These are phyloP conservation scores for Raffaelea ambrosiae DNA, from an alignment of 2,329 filamentous ascomycete species.

Conservation along the genomic window DNA sequence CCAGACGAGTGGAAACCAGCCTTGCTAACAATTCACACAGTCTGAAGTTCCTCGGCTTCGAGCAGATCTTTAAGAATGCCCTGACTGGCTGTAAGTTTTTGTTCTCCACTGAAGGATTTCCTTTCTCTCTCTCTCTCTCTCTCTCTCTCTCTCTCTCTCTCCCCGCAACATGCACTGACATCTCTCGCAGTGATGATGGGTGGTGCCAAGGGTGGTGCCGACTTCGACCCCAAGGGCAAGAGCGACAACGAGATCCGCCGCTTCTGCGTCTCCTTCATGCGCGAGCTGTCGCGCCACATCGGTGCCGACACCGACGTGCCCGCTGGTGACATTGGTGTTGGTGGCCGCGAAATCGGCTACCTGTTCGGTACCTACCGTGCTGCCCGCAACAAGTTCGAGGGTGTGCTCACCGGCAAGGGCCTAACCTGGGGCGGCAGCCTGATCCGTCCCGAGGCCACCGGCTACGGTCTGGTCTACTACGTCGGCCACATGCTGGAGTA, in stretches of 20 bases:
- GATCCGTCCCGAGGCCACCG: constrained; percentile 92
- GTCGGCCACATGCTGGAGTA: constrained; percentile 93
- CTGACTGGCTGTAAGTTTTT: constrained; percentile 72
- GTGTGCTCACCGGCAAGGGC: constrained; percentile 93
- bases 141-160: too few relatives aligned
- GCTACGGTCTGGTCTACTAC: constrained; percentile 95
- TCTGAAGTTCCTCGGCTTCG: constrained; percentile 96
- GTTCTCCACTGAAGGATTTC: too few relatives aligned
- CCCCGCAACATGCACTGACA: too few relatives aligned
- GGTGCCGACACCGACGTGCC: constrained; percentile 93
- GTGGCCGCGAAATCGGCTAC: constrained; percentile 85
- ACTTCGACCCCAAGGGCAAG: constrained; percentile 99
- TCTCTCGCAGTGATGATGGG: constrained; percentile 92
- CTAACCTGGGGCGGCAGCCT: constrained; percentile 84
- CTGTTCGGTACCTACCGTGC: constrained; percentile 92
- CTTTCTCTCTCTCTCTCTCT: constrained; percentile 15
- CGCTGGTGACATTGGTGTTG: constrained; percentile 93
- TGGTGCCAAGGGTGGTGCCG: constrained; percentile 93
- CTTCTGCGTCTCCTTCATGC: constrained; percentile 96
- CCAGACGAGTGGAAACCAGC: too few relatives aligned
- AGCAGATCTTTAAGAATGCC: constrained; percentile 99
- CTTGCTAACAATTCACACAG: constrained; percentile 22
- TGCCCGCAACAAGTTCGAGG: constrained; percentile 85
- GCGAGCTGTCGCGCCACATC: constrained; percentile 90
- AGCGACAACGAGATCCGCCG: constrained; percentile 93